phyloP scores from a whole-genome alignment of 495 filamentous ascomycete species.

The Penicillium tannophilum region DNA sequence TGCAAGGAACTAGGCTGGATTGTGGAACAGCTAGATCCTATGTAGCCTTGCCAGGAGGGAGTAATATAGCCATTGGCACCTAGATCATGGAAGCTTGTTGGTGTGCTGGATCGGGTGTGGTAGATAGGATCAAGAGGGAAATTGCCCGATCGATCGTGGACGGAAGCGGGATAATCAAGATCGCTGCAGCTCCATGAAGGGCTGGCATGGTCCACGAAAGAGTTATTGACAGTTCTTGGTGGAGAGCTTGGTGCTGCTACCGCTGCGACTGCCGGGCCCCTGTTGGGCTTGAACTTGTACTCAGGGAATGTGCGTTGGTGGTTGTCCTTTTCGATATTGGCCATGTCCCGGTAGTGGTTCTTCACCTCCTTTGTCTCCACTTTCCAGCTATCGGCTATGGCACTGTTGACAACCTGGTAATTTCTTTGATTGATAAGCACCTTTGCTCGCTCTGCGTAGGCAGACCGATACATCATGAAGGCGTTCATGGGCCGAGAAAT shows the following conservation, averaged over 20 bases:
- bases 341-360: conserved; percentile 78
- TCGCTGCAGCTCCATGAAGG: conserved; percentile 37
- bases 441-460: conserved; percentile 86
- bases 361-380: conserved; percentile 71
- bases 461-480: conserved; percentile 97
- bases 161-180: conserved; percentile 17
- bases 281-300: conserved; percentile 93
- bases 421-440: conserved; percentile 83
- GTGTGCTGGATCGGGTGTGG: neutral
- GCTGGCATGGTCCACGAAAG: conserved; percentile 12
- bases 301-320: conserved; percentile 85
- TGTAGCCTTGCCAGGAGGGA: conserved; percentile 50
- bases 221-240: conserved; percentile 10
- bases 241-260: conserved; percentile 27
- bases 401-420: conserved; percentile 87
- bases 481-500: conserved; percentile 95
- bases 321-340: conserved; percentile 80
- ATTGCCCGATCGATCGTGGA: conserved; percentile 27
- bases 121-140: conserved; percentile 24
- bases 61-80: conserved; percentile 23
- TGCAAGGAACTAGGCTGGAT: conserved; percentile 40
- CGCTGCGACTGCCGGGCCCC: conserved; percentile 54
- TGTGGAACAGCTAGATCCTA: conserved; percentile 66
- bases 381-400: conserved; percentile 84
- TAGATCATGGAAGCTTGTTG: neutral